phyloP scores from a whole-genome alignment of 495 filamentous ascomycete species.

The Penicillium simplicissimum region DNA sequence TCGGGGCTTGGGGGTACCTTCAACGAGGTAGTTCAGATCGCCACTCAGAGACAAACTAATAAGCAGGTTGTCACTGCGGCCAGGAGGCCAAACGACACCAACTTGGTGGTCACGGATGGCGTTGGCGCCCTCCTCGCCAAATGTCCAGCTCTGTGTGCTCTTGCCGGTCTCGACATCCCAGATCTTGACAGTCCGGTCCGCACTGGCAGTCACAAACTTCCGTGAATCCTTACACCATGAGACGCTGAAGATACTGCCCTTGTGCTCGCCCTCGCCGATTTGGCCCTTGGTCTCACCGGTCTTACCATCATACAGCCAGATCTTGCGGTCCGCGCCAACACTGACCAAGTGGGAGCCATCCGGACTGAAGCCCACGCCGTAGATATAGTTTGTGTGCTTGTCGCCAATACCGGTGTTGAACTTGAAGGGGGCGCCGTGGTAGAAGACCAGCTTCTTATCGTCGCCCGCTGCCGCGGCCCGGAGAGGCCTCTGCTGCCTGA shows the following conservation, averaged over 20 bases:
- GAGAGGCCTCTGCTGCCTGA: conserved; percentile 85
- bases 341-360: conserved; percentile 83
- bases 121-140: conserved; percentile 77
- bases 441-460: conserved; percentile 85
- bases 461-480: conserved; percentile 89
- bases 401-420: conserved; percentile 76
- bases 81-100: conserved; percentile 88
- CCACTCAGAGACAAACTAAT: conserved; percentile 87
- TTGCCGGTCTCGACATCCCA: conserved; percentile 77
- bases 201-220: conserved; percentile 85
- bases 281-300: conserved; percentile 77
- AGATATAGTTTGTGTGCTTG: conserved; percentile 83
- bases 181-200: conserved; percentile 79
- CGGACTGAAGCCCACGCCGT: conserved; percentile 86
- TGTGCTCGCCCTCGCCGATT: conserved; percentile 82
- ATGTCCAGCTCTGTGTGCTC: conserved; percentile 75
- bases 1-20: conserved; percentile 65
- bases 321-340: conserved; percentile 84
- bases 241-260: conserved; percentile 87
- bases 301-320: conserved; percentile 94
- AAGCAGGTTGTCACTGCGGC: conserved; percentile 78
- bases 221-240: conserved; percentile 90
- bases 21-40: conserved; percentile 83
- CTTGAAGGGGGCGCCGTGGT: conserved; percentile 92
- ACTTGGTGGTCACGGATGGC: conserved; percentile 87